phyloP scores from a whole-genome alignment of 164 flowering plant species.

The Macadamia tetraphylla region DNA sequence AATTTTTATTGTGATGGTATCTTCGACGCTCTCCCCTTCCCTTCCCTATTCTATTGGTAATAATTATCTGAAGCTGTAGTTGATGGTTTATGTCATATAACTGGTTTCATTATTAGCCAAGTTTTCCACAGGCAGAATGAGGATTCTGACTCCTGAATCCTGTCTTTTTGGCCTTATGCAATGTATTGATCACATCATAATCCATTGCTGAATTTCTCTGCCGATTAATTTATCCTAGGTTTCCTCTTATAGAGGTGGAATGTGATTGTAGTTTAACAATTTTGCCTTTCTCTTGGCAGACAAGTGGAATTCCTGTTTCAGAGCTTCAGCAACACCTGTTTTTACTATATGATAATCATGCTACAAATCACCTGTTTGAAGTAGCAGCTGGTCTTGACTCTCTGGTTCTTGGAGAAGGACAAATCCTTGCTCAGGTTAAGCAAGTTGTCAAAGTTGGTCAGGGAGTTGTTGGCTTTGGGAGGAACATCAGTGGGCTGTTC shows the following conservation, averaged over 20 bases:
- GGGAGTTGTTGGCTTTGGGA: conserved; percentile 82
- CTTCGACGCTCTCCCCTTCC: too few relatives aligned
- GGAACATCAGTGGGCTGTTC: conserved; percentile 86
- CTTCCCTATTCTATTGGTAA: not conserved
- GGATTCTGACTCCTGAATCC: not conserved
- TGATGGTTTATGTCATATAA: not conserved
- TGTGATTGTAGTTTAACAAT: not conserved
- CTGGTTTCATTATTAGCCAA: not conserved
- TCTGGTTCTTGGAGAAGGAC: conserved; percentile 94
- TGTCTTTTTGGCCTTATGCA: not conserved
- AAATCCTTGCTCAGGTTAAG: conserved; percentile 93
- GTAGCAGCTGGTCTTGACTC: conserved; percentile 97
- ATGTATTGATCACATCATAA: too few relatives aligned
- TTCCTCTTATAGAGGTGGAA: not conserved
- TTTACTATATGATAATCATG: conserved; percentile 78
- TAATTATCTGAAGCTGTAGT: not conserved
- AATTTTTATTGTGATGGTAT: too few relatives aligned
- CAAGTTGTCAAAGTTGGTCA: conserved; percentile 89
- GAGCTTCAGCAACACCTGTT: conserved; percentile 82
- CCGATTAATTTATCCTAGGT: not conserved
- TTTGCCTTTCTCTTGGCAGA: conserved; percentile 41
- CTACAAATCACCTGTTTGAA: conserved; percentile 85
- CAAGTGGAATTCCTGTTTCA: conserved; percentile 83
- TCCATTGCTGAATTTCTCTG: not conserved
- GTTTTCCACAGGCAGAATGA: not conserved